Evolutionary conservation across 441 rosid species (phyloP).

Genomic region (Isatis lusitanica): DNA sequence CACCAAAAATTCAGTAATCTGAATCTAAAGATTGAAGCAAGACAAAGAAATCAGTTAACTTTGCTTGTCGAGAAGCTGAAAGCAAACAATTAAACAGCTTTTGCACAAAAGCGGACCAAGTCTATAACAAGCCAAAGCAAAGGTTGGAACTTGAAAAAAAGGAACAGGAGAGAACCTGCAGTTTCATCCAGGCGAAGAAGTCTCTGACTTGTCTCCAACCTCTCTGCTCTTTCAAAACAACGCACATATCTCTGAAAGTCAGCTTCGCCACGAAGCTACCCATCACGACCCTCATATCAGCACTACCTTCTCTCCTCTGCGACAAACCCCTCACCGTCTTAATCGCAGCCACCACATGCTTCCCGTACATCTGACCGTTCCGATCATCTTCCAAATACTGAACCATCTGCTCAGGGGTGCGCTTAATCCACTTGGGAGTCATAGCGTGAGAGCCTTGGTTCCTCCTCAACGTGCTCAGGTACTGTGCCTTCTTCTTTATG

Average conservation of each 20-base stretch:
- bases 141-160: not conserved
- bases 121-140: not conserved
- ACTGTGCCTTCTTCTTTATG: slow-evolving; percentile 69
- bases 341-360: slow-evolving; percentile 83
- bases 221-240: slow-evolving; percentile 82
- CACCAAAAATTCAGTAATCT: slow-evolving; percentile 38
- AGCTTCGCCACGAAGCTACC: slow-evolving; percentile 74
- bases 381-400: slow-evolving; percentile 71
- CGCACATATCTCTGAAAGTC: slow-evolving; percentile 86
- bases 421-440: slow-evolving; percentile 84
- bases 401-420: slow-evolving; percentile 94
- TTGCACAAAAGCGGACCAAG: not conserved
- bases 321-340: slow-evolving; percentile 68
- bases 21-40: not conserved
- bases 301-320: slow-evolving; percentile 41
- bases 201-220: slow-evolving; percentile 83
- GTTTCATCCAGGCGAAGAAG: slow-evolving; percentile 90
- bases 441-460: slow-evolving; percentile 70
- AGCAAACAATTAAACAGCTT: not conserved
- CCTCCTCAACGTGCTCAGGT: slow-evolving; percentile 68
- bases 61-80: too few species aligned
- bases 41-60: too few species aligned
- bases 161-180: slow-evolving; percentile 54
- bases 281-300: slow-evolving; percentile 67
- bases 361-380: slow-evolving; percentile 77